phyloP scores from a whole-genome alignment of 495 filamentous ascomycete species.

The Neurospora hispaniola region DNA sequence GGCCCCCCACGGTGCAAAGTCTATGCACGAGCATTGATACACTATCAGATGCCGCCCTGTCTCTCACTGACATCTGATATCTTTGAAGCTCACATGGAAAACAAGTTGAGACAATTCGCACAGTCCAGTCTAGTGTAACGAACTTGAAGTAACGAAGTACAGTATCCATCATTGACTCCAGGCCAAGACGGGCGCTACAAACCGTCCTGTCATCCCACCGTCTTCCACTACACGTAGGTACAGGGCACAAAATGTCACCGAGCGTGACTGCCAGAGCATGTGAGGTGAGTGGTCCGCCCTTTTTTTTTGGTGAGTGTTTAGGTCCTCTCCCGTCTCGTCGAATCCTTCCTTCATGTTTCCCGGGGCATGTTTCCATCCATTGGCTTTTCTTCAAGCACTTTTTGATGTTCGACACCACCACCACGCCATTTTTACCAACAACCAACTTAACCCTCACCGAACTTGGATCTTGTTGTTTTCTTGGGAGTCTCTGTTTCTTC shows the following conservation, averaged over 20 bases:
- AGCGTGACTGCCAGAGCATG: background rate
- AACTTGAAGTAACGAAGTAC: too few species aligned
- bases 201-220: background rate
- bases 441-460: background rate
- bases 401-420: background rate
- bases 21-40: background rate
- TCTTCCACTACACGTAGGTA: background rate
- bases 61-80: background rate
- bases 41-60: background rate
- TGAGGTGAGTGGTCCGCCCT: background rate
- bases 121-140: background rate
- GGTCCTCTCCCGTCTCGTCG: background rate
- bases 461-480: background rate
- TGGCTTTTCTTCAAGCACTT: background rate
- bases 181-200: background rate
- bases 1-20: background rate
- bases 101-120: background rate
- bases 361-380: background rate
- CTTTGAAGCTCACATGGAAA: background rate
- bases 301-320: background rate
- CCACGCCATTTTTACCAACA: constrained; percentile 8
- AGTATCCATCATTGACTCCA: background rate
- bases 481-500: background rate
- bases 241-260: background rate
- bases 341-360: background rate